Conservation (phyloP, 2,329 filamentous ascomycete species). For the Ophiosphaerella narmari region DNA sequence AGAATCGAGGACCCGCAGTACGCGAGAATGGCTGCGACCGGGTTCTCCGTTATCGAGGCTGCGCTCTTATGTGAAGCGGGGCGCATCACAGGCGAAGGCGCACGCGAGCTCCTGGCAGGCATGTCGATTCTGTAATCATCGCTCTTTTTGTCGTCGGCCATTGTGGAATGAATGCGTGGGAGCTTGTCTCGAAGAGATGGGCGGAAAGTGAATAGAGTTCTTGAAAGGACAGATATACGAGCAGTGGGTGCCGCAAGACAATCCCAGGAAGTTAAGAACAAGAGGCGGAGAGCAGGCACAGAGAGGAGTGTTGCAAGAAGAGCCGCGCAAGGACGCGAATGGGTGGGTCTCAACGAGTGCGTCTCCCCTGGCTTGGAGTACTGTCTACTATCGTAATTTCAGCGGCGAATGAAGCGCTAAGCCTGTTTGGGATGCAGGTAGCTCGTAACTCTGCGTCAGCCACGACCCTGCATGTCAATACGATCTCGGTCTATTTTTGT, state of each 20-base stretch:
- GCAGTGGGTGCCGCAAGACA: constrained; percentile 2
- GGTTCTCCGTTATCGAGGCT: constrained; percentile 68
- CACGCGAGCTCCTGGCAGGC: constrained; percentile 50
- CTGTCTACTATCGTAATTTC: constrained; percentile 31
- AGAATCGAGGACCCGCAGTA: constrained; percentile 97
- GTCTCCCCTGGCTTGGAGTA: constrained; percentile 32
- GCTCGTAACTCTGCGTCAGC: constrained; percentile 24
- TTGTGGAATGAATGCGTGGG: constrained; percentile 48
- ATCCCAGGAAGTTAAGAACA: constrained; percentile 19
- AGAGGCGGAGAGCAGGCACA: constrained; percentile 9
- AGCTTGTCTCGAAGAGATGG: constrained; percentile 6
- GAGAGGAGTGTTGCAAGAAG: constrained; percentile 22
- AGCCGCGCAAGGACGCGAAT: constrained; percentile 36
- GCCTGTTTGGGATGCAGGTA: constrained; percentile 14
- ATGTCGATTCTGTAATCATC: constrained; percentile 72
- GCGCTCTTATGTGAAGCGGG: constrained; percentile 34
- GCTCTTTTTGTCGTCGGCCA: constrained; percentile 90
- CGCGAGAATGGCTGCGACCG: constrained; percentile 77
- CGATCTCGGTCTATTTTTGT: constrained; percentile 10
- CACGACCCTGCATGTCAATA: constrained; percentile 9
- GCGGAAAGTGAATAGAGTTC: constrained; percentile 16
- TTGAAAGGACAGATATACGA: constrained; percentile 21
- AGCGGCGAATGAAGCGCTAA: constrained; percentile 29
- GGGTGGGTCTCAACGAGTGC: constrained; percentile 26
- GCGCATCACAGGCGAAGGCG: constrained; percentile 55